Conservation (phyloP, 805 yeast species). For the Lipomyces starkeyi region DNA sequence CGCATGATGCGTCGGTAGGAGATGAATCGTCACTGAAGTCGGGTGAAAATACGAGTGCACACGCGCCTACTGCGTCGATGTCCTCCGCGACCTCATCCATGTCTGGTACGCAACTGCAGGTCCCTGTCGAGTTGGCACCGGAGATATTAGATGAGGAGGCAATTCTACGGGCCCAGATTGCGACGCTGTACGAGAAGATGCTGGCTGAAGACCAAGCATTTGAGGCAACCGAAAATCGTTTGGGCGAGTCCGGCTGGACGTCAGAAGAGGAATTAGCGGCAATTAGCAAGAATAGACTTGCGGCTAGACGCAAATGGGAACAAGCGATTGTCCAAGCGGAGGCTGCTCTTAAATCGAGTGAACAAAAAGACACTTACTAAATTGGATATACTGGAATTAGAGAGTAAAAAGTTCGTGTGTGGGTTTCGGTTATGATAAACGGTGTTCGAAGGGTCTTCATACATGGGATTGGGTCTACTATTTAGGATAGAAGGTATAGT, state of each 20-base stretch:
- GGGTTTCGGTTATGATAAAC: neutral
- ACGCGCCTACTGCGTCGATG: constrained; percentile 7
- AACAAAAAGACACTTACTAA: too few relatives aligned
- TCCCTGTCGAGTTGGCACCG: neutral
- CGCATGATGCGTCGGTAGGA: neutral
- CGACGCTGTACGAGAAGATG: constrained; percentile 22
- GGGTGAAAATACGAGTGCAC: neutral
- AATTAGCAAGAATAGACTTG: constrained; percentile 28
- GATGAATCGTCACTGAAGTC: neutral
- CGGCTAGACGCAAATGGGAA: constrained; percentile 34
- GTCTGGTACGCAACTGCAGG: neutral
- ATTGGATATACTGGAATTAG: neutral
- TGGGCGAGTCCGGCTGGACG: constrained; percentile 35
- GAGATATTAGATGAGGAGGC: neutral
- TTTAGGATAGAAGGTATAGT: neutral
- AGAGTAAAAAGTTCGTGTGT: neutral
- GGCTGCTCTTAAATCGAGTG: neutral
- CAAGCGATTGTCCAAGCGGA: constrained; percentile 24
- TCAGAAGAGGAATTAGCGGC: constrained; percentile 32
- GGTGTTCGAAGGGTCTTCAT: constrained; percentile 5
- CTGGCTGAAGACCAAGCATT: constrained; percentile 34
- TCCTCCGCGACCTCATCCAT: neutral
- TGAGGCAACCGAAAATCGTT: constrained; percentile 31
- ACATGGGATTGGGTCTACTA: constrained; percentile 3
- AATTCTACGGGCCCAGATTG: constrained; percentile 5